phyloP scores from a whole-genome alignment of 1,284 basidiomycete species.

The Sanguinoderma infundibulare region DNA sequence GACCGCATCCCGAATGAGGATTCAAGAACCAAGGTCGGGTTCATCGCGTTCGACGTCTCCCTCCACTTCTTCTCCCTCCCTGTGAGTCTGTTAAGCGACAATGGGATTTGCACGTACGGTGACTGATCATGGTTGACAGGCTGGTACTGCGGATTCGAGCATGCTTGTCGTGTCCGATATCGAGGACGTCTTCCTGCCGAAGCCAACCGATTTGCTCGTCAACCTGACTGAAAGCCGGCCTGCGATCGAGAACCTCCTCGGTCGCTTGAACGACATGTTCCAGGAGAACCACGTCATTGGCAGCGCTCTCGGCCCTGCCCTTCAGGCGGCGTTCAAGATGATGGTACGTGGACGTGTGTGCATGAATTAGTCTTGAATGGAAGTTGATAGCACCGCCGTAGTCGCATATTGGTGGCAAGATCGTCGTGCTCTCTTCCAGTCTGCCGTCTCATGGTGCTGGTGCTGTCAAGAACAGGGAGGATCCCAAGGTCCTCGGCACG shows the following conservation, averaged over 20 bases:
- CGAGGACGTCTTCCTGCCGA: slow-evolving; percentile 97
- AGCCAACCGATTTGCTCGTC: slow-evolving; percentile 94
- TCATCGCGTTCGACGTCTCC: slow-evolving; percentile 92
- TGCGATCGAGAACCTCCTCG: slow-evolving; percentile 84
- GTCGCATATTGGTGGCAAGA: slow-evolving; percentile 94
- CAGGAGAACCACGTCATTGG: slow-evolving; percentile 90
- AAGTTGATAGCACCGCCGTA: slow-evolving; percentile 29
- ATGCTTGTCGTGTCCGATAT: slow-evolving; percentile 99
- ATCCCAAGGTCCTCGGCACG: slow-evolving; percentile 95
- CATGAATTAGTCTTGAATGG: neutral
- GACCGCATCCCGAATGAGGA: slow-evolving; percentile 97
- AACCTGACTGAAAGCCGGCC: slow-evolving; percentile 89
- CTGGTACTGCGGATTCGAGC: slow-evolving; percentile 83
- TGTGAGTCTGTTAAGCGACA: slow-evolving; percentile 43
- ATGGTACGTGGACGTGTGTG: slow-evolving; percentile 61
- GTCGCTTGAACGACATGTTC: slow-evolving; percentile 94
- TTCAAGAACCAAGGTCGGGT: slow-evolving; percentile 88
- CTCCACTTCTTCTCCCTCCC: slow-evolving; percentile 97
- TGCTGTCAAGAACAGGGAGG: slow-evolving; percentile 94
- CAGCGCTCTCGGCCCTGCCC: slow-evolving; percentile 93
- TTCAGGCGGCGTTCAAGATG: slow-evolving; percentile 96
- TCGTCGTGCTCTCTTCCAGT: slow-evolving; percentile 87
- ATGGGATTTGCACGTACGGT: neutral
- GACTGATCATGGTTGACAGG: slow-evolving; percentile 42
- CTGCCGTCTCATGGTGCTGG: slow-evolving; percentile 91